Evolutionary conservation across 2,329 filamentous ascomycete genomes (phyloP), one percentile per base, ranked within the genome.

Genomic region (Byssothecium circinans): DNA sequence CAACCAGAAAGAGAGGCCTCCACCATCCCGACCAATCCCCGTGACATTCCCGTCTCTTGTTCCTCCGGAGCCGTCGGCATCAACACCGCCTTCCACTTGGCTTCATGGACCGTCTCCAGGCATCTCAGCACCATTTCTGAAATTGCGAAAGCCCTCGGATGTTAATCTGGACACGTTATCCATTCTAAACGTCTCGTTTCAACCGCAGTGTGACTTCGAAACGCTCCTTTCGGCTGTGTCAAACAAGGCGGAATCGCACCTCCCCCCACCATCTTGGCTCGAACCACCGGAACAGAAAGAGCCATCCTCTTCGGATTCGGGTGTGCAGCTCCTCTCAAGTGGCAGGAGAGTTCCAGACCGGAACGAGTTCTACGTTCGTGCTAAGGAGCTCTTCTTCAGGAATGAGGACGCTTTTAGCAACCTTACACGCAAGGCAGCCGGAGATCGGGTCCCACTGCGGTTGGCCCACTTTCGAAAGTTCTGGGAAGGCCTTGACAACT

Each of bases 381-480:
- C 74, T 19, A 73, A 70, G 23, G 83, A 86, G 57, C 65, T 85
- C 14, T 60, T 72, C 4, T 68, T 78, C 45, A 76, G 78, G 27
- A 84, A 84, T 51, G 76, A 81, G 47, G 78, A 80, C 58, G 81
- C 76, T 1, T 85, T 82, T 58, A 74, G 78, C n/a, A 77, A 77
- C 40, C 72, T 84, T 43, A 74, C 75, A 29, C 74, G 81, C 10
- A 72, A 78, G 40, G 74, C 74, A 11, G 69, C 68, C 19, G 70
- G 75, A 22, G 75, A 75, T 4, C 72, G 72, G 12, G 66, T 73
- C 44, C 74, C 76, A 15, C 71, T 80, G 4, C 74, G 78, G 14
- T 58, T 85, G 36, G 76, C 78, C 0, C 78, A 83, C 54, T 76
- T 81, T 49, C 74, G 82, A 43, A 82, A 80, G 46, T 85, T 86